phyloP scores from a whole-genome alignment of 257 asterid genomes.

The Prunella vulgaris region DNA sequence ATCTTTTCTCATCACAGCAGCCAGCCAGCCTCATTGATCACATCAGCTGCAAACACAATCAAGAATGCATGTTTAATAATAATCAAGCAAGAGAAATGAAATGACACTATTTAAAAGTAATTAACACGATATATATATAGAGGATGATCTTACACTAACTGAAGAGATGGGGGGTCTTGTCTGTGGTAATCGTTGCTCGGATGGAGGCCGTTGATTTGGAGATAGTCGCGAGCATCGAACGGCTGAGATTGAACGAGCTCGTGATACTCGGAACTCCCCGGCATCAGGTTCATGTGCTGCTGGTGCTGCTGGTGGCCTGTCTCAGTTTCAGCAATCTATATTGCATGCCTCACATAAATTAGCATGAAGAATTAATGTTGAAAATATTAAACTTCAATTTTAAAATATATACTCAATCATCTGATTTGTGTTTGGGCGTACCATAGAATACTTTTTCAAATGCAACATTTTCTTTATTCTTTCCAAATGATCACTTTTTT shows the following conservation, averaged over 20 bases:
- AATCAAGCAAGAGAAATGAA: too few relatives aligned
- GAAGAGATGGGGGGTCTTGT: constrained; percentile 63
- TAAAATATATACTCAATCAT: too few relatives aligned
- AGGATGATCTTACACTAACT: constrained; percentile 46
- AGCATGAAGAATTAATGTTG: too few relatives aligned
- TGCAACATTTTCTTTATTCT: too few relatives aligned
- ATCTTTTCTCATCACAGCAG: background rate
- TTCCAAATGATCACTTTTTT: too few relatives aligned
- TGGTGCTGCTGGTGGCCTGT: constrained; percentile 53
- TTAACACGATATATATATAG: background rate
- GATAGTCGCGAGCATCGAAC: constrained; percentile 44
- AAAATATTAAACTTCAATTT: too few relatives aligned
- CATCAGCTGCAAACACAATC: background rate
- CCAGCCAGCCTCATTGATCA: background rate
- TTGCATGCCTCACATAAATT: background rate
- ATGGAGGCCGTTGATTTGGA: constrained; percentile 47
- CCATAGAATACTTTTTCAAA: too few relatives aligned
- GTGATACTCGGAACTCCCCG: constrained; percentile 49
- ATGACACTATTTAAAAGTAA: too few relatives aligned
- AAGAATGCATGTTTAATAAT: background rate
- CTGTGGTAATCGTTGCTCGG: constrained; percentile 30
- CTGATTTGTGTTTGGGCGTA: too few relatives aligned
- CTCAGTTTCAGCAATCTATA: constrained; percentile 74
- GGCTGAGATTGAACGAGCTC: constrained; percentile 46
- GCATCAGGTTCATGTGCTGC: constrained; percentile 69